These are phyloP conservation scores for Penicillium arizonense DNA, from an alignment of 495 filamentous ascomycete species.

Conservation along the genomic window DNA sequence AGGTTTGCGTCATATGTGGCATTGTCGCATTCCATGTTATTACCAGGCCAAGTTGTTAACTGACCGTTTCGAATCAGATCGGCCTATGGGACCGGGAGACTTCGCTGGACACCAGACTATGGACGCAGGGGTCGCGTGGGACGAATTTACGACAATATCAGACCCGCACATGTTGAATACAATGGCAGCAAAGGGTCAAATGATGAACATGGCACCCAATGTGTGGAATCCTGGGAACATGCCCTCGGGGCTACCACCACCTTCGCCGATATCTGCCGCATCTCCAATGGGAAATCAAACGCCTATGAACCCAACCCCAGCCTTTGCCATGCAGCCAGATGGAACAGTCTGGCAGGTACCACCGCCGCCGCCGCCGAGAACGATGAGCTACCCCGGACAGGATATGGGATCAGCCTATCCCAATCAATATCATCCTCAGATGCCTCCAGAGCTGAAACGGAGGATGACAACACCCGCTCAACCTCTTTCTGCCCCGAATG, in stretches of 20 bases:
- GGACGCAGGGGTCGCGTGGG: constrained; percentile 37
- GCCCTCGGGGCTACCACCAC: constrained; percentile 24
- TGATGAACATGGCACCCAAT: constrained; percentile 37
- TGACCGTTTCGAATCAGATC: constrained; percentile 17
- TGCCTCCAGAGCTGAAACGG: constrained; percentile 39
- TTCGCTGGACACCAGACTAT: constrained; percentile 32
- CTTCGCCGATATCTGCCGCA: constrained; percentile 30
- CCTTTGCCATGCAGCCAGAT: constrained; percentile 39
- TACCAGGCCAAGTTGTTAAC: not conserved
- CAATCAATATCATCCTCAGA: constrained; percentile 30
- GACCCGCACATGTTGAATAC: constrained; percentile 38
- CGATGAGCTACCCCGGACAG: constrained; percentile 42
- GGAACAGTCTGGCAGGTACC: constrained; percentile 42
- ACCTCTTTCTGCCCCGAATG: constrained; percentile 15
- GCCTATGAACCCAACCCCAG: constrained; percentile 25
- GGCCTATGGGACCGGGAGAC: constrained; percentile 26
- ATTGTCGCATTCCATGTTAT: not conserved
- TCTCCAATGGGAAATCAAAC: constrained; percentile 35
- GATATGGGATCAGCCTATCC: constrained; percentile 33
- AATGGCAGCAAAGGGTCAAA: constrained; percentile 34
- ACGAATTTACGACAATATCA: constrained; percentile 43
- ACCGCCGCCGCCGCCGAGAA: constrained; percentile 27
- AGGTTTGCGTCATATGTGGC: constrained; percentile 8
- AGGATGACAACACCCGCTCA: constrained; percentile 46
- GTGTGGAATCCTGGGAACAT: constrained; percentile 30